Evolutionary conservation across 257 asterid genomes (phyloP).

Genomic region (Lycium ferocissimum): DNA sequence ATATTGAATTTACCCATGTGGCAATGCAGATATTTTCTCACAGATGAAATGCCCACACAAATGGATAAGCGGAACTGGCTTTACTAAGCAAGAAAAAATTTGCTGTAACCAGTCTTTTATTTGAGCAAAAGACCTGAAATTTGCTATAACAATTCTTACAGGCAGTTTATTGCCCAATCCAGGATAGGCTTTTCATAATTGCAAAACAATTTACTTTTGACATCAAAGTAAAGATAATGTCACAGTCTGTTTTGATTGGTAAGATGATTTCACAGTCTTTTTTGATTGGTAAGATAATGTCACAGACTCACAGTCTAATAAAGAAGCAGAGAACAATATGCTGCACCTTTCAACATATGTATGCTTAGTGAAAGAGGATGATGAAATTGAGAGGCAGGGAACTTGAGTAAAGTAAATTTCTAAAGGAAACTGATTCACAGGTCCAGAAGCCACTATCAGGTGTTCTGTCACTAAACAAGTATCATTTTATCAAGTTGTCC

Average conservation of each 20-base stretch:
- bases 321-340: background rate
- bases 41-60: background rate
- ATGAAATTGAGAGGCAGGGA: background rate
- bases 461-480: background rate
- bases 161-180: constrained; percentile 4
- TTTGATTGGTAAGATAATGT: background rate
- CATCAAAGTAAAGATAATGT: constrained; percentile 9
- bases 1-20: background rate
- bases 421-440: background rate
- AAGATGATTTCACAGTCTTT: background rate
- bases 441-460: background rate
- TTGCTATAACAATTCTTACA: background rate
- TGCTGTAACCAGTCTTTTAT: background rate
- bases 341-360: constrained; percentile 11
- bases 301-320: background rate
- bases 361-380: background rate
- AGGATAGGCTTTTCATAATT: background rate
- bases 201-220: background rate
- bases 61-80: background rate
- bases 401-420: background rate
- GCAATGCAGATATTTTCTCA: background rate
- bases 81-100: background rate
- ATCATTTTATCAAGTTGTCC: background rate
- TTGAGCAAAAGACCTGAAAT: background rate
- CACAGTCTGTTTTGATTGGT: background rate